Evolutionary conservation across 2,329 filamentous ascomycete species (phyloP).

Genomic region (Stenocarpella maydis): DNA sequence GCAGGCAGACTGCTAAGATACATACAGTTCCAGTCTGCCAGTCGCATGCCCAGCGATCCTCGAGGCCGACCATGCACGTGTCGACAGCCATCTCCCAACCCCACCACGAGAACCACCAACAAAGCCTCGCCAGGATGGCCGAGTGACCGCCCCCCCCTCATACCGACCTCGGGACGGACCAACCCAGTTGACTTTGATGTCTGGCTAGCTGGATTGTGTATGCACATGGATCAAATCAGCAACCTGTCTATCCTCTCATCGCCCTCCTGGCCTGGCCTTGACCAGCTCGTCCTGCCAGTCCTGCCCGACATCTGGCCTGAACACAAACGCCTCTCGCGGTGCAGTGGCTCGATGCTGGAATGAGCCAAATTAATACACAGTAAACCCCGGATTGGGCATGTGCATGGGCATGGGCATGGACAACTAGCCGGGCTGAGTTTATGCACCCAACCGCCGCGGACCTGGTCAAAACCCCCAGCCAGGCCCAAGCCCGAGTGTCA

Average conservation of each 20-base stretch:
- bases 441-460: slow-evolving; percentile 23
- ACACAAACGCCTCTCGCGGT: slow-evolving; percentile 13
- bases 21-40: no score
- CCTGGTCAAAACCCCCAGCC: slow-evolving; percentile 14
- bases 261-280: not conserved
- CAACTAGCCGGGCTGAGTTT: slow-evolving; percentile 8
- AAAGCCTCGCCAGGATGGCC: not conserved
- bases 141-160: not conserved
- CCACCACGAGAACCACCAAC: slow-evolving; percentile 7
- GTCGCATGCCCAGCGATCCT: not conserved
- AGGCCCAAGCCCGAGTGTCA: slow-evolving; percentile 14
- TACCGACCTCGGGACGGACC: not conserved
- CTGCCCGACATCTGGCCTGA: slow-evolving; percentile 11
- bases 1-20: no score
- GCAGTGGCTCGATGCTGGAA: slow-evolving; percentile 20
- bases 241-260: not conserved
- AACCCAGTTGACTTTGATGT: slow-evolving; percentile 3
- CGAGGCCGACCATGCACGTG: slow-evolving; percentile 1
- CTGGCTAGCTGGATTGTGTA: not conserved
- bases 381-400: slow-evolving; percentile 22
- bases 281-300: not conserved
- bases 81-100: not conserved
- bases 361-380: slow-evolving; percentile 27
- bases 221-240: not conserved
- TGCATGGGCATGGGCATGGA: slow-evolving; percentile 21